A percentile compares a stretch with the other conserved stretches of the same genome.
Conservation (phyloP, 1,139 yeast species). For the Candida dubliniensis region DNA sequence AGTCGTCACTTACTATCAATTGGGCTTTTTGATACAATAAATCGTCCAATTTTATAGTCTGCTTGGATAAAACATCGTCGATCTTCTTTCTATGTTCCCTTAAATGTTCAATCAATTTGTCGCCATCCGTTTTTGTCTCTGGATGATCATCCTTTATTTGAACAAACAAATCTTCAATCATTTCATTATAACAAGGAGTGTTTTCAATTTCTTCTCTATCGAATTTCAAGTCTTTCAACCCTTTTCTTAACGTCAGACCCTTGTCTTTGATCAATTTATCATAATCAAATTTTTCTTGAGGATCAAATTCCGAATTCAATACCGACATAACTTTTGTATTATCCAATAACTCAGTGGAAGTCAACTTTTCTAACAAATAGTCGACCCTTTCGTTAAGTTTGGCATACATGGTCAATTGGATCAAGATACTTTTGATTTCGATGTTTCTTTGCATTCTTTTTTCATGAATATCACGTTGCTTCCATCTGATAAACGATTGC, state of each 20-base stretch:
- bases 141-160: slow-evolving; percentile 64
- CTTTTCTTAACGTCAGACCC: slow-evolving; percentile 42
- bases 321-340: slow-evolving; percentile 39
- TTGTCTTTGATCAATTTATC: slow-evolving; percentile 35
- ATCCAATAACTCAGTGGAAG: slow-evolving; percentile 36
- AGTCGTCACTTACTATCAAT: slow-evolving; percentile 86
- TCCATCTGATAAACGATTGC: slow-evolving; percentile 89
- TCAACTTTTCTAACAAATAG: slow-evolving; percentile 45
- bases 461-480: slow-evolving; percentile 95
- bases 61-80: slow-evolving; percentile 60
- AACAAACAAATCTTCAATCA: slow-evolving; percentile 84
- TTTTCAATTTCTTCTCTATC: slow-evolving; percentile 56
- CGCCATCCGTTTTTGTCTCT: slow-evolving; percentile 46
- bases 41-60: slow-evolving; percentile 59
- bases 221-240: slow-evolving; percentile 42
- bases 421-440: slow-evolving; percentile 72
- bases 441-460: slow-evolving; percentile 77
- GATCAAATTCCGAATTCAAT: slow-evolving; percentile 54
- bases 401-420: slow-evolving; percentile 74
- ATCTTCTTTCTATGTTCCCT: slow-evolving; percentile 70
- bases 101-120: slow-evolving; percentile 42
- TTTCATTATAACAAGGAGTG: slow-evolving; percentile 83
- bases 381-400: slow-evolving; percentile 75
- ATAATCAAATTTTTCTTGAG: slow-evolving; percentile 52
- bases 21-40: slow-evolving; percentile 68